phyloP scores from a whole-genome alignment of 106 monocot species.

The Ottelia alismoides region DNA sequence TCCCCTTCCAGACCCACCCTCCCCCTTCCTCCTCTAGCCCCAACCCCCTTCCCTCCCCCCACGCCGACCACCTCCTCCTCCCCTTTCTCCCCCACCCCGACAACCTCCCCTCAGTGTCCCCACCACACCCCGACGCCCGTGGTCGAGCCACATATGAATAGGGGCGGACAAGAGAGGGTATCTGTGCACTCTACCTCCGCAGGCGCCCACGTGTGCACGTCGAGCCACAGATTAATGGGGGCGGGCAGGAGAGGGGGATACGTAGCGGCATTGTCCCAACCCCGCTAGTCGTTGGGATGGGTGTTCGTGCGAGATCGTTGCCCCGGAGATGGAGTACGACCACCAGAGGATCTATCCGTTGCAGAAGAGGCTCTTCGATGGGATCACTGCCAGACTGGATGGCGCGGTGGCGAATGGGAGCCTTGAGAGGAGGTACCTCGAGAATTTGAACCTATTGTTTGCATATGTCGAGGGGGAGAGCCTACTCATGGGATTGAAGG shows the following conservation, averaged over 20 bases:
- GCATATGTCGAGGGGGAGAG: slow-evolving; percentile 95
- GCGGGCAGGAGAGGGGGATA: slow-evolving; percentile 93
- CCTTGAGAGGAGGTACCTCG: slow-evolving; percentile 60
- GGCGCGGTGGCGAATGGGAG: slow-evolving; percentile 85
- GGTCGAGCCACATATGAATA: no score
- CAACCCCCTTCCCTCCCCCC: no score
- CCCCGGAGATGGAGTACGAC: slow-evolving; percentile 87
- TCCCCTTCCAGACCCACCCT: no score
- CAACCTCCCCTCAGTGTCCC: no score
- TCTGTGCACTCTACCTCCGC: slow-evolving; percentile 86
- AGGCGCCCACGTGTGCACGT: slow-evolving; percentile 71
- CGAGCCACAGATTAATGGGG: slow-evolving; percentile 95
- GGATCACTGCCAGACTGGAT: slow-evolving; percentile 40
- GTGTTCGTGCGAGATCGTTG: slow-evolving; percentile 75
- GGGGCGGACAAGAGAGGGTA: no score
- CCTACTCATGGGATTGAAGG: slow-evolving; percentile 92
- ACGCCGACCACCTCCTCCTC: no score
- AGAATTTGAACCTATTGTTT: slow-evolving; percentile 81
- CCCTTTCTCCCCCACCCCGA: no score
- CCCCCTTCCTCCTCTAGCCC: no score
- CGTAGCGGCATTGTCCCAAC: slow-evolving; percentile 90
- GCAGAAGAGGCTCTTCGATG: slow-evolving; percentile 57
- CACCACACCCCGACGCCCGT: no score
- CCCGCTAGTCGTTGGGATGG: slow-evolving; percentile 75
- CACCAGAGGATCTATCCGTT: slow-evolving; percentile 22